These are phyloP conservation scores for Diaporthe amygdali DNA, from an alignment of 2,329 filamentous ascomycete genomes.

Conservation along the genomic window DNA sequence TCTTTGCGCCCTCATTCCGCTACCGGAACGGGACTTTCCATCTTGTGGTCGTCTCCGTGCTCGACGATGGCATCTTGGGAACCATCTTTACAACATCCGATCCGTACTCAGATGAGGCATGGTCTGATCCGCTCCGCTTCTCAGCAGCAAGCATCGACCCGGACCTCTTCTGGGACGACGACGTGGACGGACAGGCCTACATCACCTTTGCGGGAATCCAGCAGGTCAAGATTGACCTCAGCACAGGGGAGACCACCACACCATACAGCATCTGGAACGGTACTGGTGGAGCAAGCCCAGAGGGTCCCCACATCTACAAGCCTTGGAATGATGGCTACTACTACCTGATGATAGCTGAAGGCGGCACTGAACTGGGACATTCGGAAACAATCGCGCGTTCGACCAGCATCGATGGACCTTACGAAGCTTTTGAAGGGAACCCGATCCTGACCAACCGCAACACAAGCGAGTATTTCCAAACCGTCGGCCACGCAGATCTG, in stretches of 20 bases:
- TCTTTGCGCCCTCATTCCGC: constrained; percentile 53
- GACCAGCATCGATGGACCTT: constrained; percentile 46
- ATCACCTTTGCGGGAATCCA: constrained; percentile 38
- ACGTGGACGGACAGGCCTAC: constrained; percentile 40
- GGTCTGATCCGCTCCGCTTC: constrained; percentile 44
- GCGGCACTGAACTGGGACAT: constrained; percentile 49
- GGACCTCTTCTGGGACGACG: constrained; percentile 46
- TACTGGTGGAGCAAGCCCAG: constrained; percentile 46
- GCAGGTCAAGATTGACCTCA: constrained; percentile 40
- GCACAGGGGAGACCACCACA: constrained; percentile 39
- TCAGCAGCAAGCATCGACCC: constrained; percentile 43
- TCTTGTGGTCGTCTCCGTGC: constrained; percentile 39
- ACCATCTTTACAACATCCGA: constrained; percentile 45
- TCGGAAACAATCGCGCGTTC: constrained; percentile 50
- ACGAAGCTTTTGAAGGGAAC: constrained; percentile 46
- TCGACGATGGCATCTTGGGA: constrained; percentile 39
- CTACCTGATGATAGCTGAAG: constrained; percentile 51
- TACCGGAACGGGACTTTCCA: constrained; percentile 50
- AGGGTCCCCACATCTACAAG: constrained; percentile 50
- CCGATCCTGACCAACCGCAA: constrained; percentile 49
- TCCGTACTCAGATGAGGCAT: constrained; percentile 42
- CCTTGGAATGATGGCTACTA: constrained; percentile 43
- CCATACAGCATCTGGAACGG: constrained; percentile 48
- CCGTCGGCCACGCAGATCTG: constrained; percentile 49
- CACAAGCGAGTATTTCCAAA: constrained; percentile 46